A percentile compares a stretch with the other conserved stretches of the same genome.
These are phyloP conservation scores for Ceratonia siliqua DNA, from an alignment of 306 rosid genomes.

Conservation along the genomic window DNA sequence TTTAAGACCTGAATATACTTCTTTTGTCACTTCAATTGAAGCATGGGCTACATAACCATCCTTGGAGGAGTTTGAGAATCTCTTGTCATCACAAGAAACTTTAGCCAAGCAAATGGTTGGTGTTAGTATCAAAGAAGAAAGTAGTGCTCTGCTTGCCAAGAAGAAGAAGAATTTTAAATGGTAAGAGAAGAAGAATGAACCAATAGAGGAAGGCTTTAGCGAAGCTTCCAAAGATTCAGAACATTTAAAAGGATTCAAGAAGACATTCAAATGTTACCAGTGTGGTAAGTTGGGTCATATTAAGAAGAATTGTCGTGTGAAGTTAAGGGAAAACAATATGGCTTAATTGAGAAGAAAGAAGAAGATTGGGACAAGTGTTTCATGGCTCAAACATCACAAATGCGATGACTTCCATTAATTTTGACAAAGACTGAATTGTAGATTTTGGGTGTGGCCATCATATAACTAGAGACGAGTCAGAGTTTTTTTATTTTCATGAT, in stretches of 20 bases:
- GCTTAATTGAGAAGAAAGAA: not conserved
- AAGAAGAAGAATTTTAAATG: too few relatives aligned
- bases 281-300: too few relatives aligned
- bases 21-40: not conserved
- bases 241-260: too few relatives aligned
- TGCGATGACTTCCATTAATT: not conserved
- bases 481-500: not conserved
- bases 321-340: not conserved
- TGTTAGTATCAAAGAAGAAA: not conserved
- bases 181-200: too few relatives aligned
- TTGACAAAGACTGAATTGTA: not conserved
- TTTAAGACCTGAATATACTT: not conserved
- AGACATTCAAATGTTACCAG: too few relatives aligned
- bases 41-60: not conserved
- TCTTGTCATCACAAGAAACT: not conserved
- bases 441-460: not conserved
- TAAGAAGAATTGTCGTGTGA: too few relatives aligned
- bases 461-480: not conserved
- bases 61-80: not conserved
- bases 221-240: too few relatives aligned
- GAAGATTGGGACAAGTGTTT: not conserved
- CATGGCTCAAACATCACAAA: not conserved
- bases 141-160: too few relatives aligned
- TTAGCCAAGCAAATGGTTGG: not conserved
- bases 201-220: too few relatives aligned